Conservation (phyloP, 192 early-diverging fungal species). For the Funneliformis mosseae region DNA sequence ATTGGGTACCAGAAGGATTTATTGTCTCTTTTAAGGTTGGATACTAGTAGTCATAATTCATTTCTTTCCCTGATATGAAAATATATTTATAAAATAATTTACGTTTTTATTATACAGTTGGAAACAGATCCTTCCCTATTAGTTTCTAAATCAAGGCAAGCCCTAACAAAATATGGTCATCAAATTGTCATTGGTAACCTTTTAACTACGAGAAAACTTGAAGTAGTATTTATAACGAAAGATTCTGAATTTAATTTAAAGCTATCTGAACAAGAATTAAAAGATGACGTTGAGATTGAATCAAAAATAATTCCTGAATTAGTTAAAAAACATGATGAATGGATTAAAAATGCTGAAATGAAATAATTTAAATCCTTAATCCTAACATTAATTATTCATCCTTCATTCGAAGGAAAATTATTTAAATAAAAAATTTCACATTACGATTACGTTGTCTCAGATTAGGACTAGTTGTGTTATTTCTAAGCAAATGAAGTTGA, state of each 20-base stretch:
- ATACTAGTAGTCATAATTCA: background rate
- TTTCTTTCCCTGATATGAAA: background rate
- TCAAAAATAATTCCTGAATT: conserved; percentile 71
- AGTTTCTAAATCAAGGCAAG: conserved; percentile 75
- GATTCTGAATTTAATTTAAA: conserved; percentile 50
- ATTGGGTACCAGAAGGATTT: conserved; percentile 86
- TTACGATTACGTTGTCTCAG: background rate
- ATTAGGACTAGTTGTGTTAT: background rate
- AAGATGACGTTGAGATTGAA: conserved; percentile 84
- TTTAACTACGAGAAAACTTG: conserved; percentile 82
- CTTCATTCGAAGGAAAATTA: too few relatives aligned
- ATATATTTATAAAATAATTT: background rate
- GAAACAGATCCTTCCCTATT: conserved; percentile 90
- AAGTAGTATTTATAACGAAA: conserved; percentile 69
- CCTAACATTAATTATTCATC: background rate
- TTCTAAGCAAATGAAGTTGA: background rate
- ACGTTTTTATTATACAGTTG: conserved; percentile 48
- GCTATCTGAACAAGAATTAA: conserved; percentile 54
- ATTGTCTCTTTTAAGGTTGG: conserved; percentile 96
- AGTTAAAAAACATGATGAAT: conserved; percentile 62
- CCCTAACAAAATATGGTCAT: conserved; percentile 88
- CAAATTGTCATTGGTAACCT: conserved; percentile 98
- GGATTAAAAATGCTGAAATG: conserved; percentile 49
- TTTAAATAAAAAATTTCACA: background rate
- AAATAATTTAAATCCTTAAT: too few relatives aligned